Evolutionary conservation across 2,329 filamentous ascomycete species (phyloP).

Genomic region (Ophiocordyceps australis): DNA sequence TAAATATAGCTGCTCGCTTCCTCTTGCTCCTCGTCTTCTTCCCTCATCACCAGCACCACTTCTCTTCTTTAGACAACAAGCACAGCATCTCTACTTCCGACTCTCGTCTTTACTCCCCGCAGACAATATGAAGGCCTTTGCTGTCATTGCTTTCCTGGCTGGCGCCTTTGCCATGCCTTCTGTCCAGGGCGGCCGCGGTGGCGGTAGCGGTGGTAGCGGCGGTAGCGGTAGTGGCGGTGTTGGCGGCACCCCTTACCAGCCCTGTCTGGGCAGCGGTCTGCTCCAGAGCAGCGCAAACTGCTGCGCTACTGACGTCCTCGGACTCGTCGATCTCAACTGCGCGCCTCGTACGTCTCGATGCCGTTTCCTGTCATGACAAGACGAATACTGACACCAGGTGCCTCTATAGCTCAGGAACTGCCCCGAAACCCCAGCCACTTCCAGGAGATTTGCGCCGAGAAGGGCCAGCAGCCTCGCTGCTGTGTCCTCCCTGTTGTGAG

Average conservation of each 20-base stretch:
- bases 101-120: not conserved
- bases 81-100: not conserved
- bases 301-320: not conserved
- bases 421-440: too few relatives aligned
- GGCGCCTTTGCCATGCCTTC: constrained; percentile 4
- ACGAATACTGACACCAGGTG: too few relatives aligned
- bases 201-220: not conserved
- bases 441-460: not conserved
- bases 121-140: constrained; percentile 6
- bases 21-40: not conserved
- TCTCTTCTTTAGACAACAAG: too few relatives aligned
- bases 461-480: constrained; percentile 2
- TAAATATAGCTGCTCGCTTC: constrained; percentile 1
- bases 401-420: too few relatives aligned
- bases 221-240: not conserved
- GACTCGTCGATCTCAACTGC: not conserved
- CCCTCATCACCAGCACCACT: not conserved
- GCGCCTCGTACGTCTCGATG: not conserved
- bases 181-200: not conserved
- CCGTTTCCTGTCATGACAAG: too few relatives aligned
- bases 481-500: constrained; percentile 4
- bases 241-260: too few relatives aligned
- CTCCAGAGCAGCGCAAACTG: not conserved
- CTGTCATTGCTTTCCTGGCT: constrained; percentile 4
- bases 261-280: not conserved